Percentiles rank a stretch among this genome's conserved stretches.
Evolutionary conservation across 139 green algal species (phyloP).

Genomic region (Pedinophyceae sp.): DNA sequence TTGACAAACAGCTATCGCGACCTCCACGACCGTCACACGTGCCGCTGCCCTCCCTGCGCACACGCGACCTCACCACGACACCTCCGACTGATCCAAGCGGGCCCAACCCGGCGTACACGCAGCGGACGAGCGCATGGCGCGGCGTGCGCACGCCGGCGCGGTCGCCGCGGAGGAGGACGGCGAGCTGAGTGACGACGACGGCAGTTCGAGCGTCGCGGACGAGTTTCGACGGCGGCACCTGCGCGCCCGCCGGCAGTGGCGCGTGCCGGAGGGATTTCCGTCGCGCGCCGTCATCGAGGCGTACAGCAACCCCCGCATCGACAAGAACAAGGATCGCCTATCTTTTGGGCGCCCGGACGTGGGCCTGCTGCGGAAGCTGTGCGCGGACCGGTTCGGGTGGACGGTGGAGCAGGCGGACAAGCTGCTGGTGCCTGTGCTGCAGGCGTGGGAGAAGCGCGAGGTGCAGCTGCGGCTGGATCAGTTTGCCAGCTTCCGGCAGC

Average conservation of each 20-base stretch:
- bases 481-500: slow-evolving; percentile 55
- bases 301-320: no score
- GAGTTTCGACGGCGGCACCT: neutral
- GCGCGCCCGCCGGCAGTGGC: neutral
- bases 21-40: neutral
- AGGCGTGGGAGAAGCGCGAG: slow-evolving; percentile 41
- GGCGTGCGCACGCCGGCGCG: neutral
- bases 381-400: slow-evolving; percentile 50
- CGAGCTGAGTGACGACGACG: neutral
- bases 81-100: no score
- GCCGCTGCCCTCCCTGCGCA: neutral
- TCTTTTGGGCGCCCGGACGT: no score
- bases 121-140: neutral
- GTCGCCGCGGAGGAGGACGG: neutral
- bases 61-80: neutral
- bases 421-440: slow-evolving; percentile 57
- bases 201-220: neutral
- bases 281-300: neutral
- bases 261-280: neutral
- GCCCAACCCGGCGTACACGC: no score
- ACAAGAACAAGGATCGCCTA: no score
- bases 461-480: slow-evolving; percentile 58
- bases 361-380: slow-evolving; percentile 9
- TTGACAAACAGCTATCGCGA: neutral
- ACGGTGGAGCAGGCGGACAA: slow-evolving; percentile 32